Evolutionary conservation across 176 grass and related monocot genomes (phyloP).

Genomic region (Saccharum spontaneum): DNA sequence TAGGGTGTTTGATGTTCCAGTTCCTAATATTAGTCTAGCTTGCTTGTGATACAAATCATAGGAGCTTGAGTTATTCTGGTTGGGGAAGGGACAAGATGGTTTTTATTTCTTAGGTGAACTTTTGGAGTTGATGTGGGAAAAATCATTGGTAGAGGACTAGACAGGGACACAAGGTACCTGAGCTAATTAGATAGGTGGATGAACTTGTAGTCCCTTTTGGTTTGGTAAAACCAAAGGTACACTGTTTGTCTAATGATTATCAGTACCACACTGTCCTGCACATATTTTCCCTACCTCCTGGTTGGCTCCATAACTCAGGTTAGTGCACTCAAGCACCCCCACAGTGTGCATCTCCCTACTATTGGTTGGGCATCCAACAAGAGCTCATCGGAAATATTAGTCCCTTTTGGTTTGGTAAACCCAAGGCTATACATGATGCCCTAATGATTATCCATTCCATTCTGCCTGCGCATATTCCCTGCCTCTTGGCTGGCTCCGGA

Average conservation of each 20-base stretch:
- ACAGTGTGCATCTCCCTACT: neutral
- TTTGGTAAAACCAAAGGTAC: conserved; percentile 8
- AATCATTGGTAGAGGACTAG: conserved; percentile 10
- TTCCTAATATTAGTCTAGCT: conserved; percentile 17
- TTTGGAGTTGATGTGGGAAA: neutral
- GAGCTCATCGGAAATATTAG: neutral
- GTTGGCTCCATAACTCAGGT: neutral
- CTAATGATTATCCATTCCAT: neutral
- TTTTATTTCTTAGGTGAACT: conserved; percentile 15
- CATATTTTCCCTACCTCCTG: neutral
- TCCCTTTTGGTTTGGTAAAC: conserved; percentile 3
- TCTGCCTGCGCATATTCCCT: conserved; percentile 2
- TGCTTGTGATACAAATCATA: neutral
- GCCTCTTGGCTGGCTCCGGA: neutral
- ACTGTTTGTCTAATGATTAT: neutral
- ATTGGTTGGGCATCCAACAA: conserved; percentile 6
- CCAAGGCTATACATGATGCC: neutral
- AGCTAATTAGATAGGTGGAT: neutral
- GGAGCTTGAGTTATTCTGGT: neutral
- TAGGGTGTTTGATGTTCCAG: conserved; percentile 10
- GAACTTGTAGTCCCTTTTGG: conserved; percentile 10
- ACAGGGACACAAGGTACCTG: neutral
- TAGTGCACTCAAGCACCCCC: neutral
- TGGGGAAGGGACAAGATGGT: neutral
- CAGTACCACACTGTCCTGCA: neutral